Evolutionary conservation across 169 alveolate genomes (phyloP).

Genomic region (Cryptosporidium xiaoi): DNA sequence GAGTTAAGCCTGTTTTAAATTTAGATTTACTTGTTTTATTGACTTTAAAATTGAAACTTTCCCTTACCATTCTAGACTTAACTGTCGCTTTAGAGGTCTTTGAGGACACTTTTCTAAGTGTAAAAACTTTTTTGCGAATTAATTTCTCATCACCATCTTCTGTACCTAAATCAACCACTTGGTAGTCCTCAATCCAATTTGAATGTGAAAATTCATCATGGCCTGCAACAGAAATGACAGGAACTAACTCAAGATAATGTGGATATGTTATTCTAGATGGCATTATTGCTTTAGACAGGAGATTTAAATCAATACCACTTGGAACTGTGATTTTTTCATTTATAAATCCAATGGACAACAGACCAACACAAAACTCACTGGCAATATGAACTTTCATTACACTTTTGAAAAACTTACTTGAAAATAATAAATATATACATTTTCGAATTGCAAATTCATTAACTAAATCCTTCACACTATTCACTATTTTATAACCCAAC

Average conservation of each 20-base stretch:
- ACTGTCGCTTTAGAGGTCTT: background rate
- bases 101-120: background rate
- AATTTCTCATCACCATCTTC: too few relatives aligned
- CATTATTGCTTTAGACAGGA: background rate
- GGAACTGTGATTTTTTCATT: background rate
- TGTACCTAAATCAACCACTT: too few relatives aligned
- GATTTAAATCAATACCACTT: background rate
- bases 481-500: background rate
- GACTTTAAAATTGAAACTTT: too few relatives aligned
- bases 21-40: too few relatives aligned
- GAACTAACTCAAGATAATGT: background rate
- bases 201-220: background rate
- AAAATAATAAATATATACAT: background rate
- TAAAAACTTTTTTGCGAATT: too few relatives aligned
- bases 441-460: background rate
- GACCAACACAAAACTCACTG: constrained; percentile 5
- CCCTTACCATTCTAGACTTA: background rate
- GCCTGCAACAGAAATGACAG: background rate
- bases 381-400: background rate
- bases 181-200: background rate
- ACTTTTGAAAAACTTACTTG: background rate
- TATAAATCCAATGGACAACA: constrained; percentile 41
- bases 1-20: too few relatives aligned
- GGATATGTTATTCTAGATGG: constrained; percentile 11
- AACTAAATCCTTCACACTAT: background rate